A percentile compares a stretch with the other conserved stretches of the same genome.
Conservation (phyloP, 345 rosid genomes). For the Melaleuca quinquenervia region DNA sequence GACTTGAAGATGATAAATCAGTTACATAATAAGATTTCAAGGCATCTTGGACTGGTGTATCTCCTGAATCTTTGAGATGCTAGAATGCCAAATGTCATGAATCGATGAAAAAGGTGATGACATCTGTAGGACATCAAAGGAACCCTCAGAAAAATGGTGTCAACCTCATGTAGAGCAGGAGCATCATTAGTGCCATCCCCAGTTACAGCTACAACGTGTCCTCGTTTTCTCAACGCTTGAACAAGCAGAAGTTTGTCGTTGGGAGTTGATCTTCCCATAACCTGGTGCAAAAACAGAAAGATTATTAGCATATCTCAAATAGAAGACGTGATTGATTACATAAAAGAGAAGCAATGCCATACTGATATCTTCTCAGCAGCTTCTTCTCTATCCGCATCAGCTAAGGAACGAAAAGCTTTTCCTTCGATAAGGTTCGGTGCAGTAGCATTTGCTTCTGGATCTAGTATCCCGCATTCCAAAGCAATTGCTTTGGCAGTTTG, state of each 20-base stretch:
- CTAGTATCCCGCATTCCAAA: conserved; percentile 83
- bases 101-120: background rate
- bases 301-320: background rate
- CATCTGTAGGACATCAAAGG: background rate
- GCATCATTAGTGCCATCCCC: conserved; percentile 50
- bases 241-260: conserved; percentile 50
- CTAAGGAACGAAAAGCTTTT: conserved; percentile 51
- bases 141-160: background rate
- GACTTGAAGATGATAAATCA: background rate
- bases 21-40: background rate
- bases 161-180: conserved; percentile 35
- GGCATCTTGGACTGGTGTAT: background rate
- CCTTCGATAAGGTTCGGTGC: conserved; percentile 84
- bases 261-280: conserved; percentile 93
- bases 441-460: conserved; percentile 41
- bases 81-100: background rate
- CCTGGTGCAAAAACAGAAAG: conserved; percentile 22
- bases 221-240: conserved; percentile 26
- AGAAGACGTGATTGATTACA: background rate
- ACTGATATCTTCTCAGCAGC: conserved; percentile 79
- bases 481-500: conserved; percentile 97
- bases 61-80: background rate
- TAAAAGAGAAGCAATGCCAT: conserved; percentile 1
- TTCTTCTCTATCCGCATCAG: conserved; percentile 63
- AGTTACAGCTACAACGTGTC: conserved; percentile 37